Conservation (phyloP, 208 protist genomes). For the Acanthamoeba lenticulata region DNA sequence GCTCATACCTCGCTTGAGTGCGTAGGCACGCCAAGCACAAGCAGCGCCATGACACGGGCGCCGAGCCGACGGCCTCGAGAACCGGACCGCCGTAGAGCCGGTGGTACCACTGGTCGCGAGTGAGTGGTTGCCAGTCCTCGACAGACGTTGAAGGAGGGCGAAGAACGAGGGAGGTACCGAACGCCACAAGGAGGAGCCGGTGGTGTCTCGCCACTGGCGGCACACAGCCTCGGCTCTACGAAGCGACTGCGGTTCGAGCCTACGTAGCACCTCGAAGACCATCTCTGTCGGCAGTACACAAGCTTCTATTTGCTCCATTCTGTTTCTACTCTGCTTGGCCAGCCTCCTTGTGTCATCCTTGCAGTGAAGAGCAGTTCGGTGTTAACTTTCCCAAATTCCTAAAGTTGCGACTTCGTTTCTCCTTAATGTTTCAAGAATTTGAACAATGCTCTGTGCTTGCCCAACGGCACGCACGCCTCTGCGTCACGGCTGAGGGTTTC, state of each 20-base stretch:
- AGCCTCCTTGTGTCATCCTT: no score
- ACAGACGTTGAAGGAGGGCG: background rate
- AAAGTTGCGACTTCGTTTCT: no score
- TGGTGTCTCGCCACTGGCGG: background rate
- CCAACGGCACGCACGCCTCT: no score
- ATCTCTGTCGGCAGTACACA: background rate
- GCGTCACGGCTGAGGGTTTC: no score
- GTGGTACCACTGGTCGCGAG: background rate
- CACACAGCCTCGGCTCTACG: background rate
- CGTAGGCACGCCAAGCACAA: background rate
- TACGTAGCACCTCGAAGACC: background rate
- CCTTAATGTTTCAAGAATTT: no score
- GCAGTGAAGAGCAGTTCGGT: no score
- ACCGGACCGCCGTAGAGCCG: background rate
- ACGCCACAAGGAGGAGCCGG: background rate
- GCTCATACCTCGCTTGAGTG: background rate
- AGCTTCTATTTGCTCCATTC: background rate
- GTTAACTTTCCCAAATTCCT: no score
- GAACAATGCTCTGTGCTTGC: no score
- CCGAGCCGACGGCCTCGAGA: background rate
- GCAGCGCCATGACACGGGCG: background rate
- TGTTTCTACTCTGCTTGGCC: background rate
- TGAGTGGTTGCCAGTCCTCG: background rate
- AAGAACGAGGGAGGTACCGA: background rate
- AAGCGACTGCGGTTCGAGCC: background rate